These are phyloP conservation scores for Magnusiomyces clavatus DNA, from an alignment of 1,139 yeast species.

Conservation along the genomic window DNA sequence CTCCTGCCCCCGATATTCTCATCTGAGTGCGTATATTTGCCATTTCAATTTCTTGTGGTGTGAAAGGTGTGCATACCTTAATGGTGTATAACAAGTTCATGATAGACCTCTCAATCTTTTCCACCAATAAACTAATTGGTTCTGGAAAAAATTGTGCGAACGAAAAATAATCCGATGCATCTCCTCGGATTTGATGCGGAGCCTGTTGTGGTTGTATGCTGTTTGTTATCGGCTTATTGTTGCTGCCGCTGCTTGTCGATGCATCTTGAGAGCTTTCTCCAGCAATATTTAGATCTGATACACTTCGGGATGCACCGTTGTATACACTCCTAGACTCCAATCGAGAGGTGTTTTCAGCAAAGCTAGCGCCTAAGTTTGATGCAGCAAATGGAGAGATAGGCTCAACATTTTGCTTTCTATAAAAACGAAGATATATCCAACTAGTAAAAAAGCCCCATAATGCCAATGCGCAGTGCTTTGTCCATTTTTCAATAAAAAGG, in stretches of 20 bases:
- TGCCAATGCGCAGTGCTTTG: constrained; percentile 15
- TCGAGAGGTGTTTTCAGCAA: too few species aligned
- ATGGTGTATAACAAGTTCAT: constrained; percentile 47
- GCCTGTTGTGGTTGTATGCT: too few species aligned
- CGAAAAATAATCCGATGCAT: constrained; percentile 85
- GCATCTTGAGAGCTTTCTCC: constrained; percentile 6
- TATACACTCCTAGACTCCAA: too few species aligned
- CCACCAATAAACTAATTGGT: constrained; percentile 41
- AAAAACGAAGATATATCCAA: constrained; percentile 72
- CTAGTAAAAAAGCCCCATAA: constrained; percentile 54
- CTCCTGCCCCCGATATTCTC: constrained; percentile 10
- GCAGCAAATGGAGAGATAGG: constrained; percentile 27
- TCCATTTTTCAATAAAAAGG: constrained; percentile 45
- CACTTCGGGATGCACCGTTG: too few species aligned
- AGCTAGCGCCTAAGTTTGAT: constrained; percentile 7
- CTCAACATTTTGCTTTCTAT: constrained; percentile 41
- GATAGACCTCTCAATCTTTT: constrained; percentile 44
- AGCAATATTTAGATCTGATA: not conserved
- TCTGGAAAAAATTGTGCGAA: constrained; percentile 68
- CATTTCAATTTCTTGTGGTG: constrained; percentile 62
- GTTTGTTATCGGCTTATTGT: too few species aligned
- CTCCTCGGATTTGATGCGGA: constrained; percentile 50
- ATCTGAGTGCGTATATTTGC: constrained; percentile 54
- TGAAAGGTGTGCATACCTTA: constrained; percentile 56
- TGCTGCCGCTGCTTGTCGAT: too few species aligned